Base-by-base conservation (phyloP, 805 yeast species). In the Grigorovia yakushimaensis region DNA sequence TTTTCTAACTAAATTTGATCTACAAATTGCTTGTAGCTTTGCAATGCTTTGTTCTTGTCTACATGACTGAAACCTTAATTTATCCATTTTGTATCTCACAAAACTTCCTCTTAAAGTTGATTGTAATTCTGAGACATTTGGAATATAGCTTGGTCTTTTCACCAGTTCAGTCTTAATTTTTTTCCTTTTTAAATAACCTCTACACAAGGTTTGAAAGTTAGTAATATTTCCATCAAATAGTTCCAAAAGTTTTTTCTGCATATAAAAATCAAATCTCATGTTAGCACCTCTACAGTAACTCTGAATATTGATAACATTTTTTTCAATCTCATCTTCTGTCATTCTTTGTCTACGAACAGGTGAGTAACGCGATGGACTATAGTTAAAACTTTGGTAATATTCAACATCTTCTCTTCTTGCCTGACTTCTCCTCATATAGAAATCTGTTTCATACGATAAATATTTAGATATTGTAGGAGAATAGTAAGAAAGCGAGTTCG, bases 221-320 rank as follows among this genome's bases (percentile, higher is more conserved):
- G 73, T 62, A 20, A 82, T 58, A 20, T 76, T 77, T 11, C 73
- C 74, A 6, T 72, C 72, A 54, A 77, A 78, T 1, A 84, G 74
- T 49, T 73, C 76, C 24, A 84, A 59, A 69, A 84, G 73, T 49
- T 81, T 81, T 48, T 72, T 73, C 53, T 77, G 76, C 35, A 84
- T 82, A 60, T 79, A 80, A 67, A 81, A 69, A 19, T 68, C 66
- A 59, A 81, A 84, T 45, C 96, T 73, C 47, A 77, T 67, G 39
- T 78, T 69, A 0, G 85, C 79, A 18, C 93, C 95, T 53, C 87
- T 70, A 17, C 85, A 74, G 21, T 80, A 65, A 0, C 93, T 77
- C 61, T 88, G 96, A 17, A 88, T 66, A 47, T 66, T 69, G 37
- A 73, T 65, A 37, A 82, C 73, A 5, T 45, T 46, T 8, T 53